Conservation (phyloP, 768 basidiomycete species). For the Dacryopinax spathularia region DNA sequence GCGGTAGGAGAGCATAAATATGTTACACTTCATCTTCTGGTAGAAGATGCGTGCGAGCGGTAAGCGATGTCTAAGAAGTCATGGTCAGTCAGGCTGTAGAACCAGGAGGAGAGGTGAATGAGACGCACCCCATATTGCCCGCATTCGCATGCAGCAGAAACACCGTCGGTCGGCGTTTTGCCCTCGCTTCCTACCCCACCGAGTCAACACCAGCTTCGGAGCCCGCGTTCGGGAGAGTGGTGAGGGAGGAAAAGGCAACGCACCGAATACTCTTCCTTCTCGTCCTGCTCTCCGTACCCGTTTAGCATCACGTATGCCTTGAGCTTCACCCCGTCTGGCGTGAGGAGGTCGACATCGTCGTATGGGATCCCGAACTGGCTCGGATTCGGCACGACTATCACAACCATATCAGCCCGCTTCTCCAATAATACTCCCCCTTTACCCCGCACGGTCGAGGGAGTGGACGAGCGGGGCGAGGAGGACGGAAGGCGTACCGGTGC, state of each 20-base stretch:
- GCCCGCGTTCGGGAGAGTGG: too few relatives aligned
- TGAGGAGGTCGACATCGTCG: conserved; percentile 55
- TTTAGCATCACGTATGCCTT: conserved; percentile 66
- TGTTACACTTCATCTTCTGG: conserved; percentile 75
- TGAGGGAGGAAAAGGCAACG: neutral
- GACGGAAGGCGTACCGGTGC: conserved; percentile 58
- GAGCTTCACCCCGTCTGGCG: conserved; percentile 57
- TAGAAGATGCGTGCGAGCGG: conserved; percentile 76
- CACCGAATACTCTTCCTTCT: conserved; percentile 7
- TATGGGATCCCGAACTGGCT: conserved; percentile 57
- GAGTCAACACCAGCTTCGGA: neutral
- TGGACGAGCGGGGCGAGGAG: too few relatives aligned
- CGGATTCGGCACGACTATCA: conserved; percentile 60
- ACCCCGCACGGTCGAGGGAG: too few relatives aligned
- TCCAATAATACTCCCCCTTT: too few relatives aligned
- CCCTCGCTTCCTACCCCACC: neutral
- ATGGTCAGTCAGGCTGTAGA: neutral
- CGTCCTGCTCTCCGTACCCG: conserved; percentile 20
- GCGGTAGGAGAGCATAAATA: conserved; percentile 85
- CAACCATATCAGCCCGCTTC: neutral
- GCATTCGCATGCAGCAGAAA: conserved; percentile 80
- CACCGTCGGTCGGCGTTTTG: conserved; percentile 53
- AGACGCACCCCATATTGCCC: conserved; percentile 22
- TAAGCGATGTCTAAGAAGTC: conserved; percentile 73
- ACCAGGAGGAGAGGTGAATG: neutral